A percentile compares a stretch with the other conserved stretches of the same genome.
Evolutionary conservation across 306 rosid species (phyloP).

Genomic region (Malus sylvestris): DNA sequence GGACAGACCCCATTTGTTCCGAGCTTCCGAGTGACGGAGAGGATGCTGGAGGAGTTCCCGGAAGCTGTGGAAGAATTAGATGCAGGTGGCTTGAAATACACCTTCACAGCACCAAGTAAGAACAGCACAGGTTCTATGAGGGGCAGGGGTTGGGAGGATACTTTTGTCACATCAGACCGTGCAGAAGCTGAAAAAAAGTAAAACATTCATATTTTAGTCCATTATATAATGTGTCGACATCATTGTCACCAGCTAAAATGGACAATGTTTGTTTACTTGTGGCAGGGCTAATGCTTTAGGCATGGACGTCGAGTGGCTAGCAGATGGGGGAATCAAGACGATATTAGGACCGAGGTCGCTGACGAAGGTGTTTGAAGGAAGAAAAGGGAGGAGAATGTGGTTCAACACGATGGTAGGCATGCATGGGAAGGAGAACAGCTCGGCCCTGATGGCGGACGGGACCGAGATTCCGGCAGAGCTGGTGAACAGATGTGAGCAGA

Average conservation of each 20-base stretch:
- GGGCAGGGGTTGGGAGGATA: conserved; percentile 83
- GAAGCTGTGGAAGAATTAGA: conserved; percentile 54
- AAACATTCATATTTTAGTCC: neutral
- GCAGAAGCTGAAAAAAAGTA: conserved; percentile 61
- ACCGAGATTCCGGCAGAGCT: conserved; percentile 49
- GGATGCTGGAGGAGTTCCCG: conserved; percentile 66
- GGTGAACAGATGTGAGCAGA: conserved; percentile 70
- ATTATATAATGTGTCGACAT: neutral
- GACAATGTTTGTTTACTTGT: neutral
- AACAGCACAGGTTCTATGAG: conserved; percentile 59
- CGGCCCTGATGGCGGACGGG: conserved; percentile 72
- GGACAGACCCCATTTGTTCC: conserved; percentile 85
- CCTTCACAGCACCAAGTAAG: conserved; percentile 54
- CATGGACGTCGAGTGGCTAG: conserved; percentile 74
- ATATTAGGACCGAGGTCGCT: conserved; percentile 42
- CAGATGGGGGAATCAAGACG: conserved; percentile 54
- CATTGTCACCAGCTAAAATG: neutral
- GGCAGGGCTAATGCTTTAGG: conserved; percentile 59
- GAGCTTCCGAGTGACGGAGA: conserved; percentile 62
- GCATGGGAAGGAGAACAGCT: conserved; percentile 74
- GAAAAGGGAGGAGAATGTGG: conserved; percentile 82
- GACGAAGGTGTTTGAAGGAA: conserved; percentile 72
- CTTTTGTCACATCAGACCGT: conserved; percentile 59
- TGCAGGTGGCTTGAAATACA: conserved; percentile 52
- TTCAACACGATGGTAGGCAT: conserved; percentile 75